Percentiles rank a stretch among this genome's conserved stretches.
Evolutionary conservation across 2,329 filamentous ascomycete genomes (phyloP).

Genomic region (Torrubiellomyces zombiae): DNA sequence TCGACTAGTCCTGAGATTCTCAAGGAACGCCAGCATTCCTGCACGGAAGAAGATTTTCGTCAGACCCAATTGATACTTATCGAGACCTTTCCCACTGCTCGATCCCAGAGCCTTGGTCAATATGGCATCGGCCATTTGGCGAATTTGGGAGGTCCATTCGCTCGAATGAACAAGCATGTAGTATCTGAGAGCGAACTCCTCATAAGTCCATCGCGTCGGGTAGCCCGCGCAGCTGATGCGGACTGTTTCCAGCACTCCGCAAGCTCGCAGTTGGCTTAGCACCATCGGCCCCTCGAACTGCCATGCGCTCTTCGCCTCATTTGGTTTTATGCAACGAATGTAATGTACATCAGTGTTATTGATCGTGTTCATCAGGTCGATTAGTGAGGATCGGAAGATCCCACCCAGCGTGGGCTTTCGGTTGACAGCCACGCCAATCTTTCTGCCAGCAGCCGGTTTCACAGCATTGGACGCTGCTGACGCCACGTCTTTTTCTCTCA

Average conservation of each 20-base stretch:
- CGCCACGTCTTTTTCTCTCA: conserved; percentile 74
- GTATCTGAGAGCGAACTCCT: conserved; percentile 93
- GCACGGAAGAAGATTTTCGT: conserved; percentile 99
- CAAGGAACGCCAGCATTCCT: conserved; percentile 94
- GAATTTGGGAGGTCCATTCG: conserved; percentile 86
- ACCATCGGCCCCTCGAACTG: conserved; percentile 99
- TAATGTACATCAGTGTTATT: conserved; percentile 98
- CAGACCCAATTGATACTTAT: conserved; percentile 94
- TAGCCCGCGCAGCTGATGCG: conserved; percentile 96
- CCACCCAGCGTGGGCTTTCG: conserved; percentile 93
- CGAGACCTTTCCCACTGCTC: conserved; percentile 53
- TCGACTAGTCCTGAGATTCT: conserved; percentile 79
- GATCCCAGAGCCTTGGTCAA: conserved; percentile 74
- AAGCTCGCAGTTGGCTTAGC: conserved; percentile 87
- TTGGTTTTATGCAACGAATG: conserved; percentile 97
- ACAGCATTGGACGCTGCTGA: conserved; percentile 52
- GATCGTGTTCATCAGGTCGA: conserved; percentile 95
- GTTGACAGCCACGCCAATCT: conserved; percentile 82
- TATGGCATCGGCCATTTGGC: conserved; percentile 86
- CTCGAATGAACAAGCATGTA: conserved; percentile 91
- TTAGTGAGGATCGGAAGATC: conserved; percentile 96
- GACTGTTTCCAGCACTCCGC: conserved; percentile 96
- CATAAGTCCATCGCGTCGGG: conserved; percentile 95
- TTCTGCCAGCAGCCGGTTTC: conserved; percentile 64
- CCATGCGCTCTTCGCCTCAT: conserved; percentile 92